Evolutionary conservation across 371 early-diverging fungal genomes (phyloP).

Genomic region (Mortierella sp.): DNA sequence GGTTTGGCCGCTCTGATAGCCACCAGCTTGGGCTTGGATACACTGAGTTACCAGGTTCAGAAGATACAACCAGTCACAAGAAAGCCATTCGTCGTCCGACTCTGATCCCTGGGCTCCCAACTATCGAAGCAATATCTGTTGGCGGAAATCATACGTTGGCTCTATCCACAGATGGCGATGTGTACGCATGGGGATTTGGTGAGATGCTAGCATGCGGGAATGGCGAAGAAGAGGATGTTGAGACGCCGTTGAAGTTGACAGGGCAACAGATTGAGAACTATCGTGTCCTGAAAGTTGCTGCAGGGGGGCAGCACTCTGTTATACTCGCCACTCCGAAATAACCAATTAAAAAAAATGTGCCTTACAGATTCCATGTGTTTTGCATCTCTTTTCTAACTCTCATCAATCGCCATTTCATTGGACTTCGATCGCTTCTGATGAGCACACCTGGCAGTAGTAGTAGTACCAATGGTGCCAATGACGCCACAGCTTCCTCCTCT

Average conservation of each 20-base stretch:
- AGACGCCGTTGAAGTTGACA: constrained; percentile 34
- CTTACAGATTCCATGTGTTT: background rate
- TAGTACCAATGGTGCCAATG: constrained; percentile 1
- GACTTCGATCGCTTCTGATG: constrained; percentile 1
- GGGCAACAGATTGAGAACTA: constrained; percentile 54
- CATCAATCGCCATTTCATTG: background rate
- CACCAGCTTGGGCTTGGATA: constrained; percentile 93
- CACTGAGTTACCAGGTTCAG: constrained; percentile 55
- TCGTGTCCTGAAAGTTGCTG: constrained; percentile 68
- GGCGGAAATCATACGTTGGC: constrained; percentile 94
- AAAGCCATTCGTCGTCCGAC: constrained; percentile 73
- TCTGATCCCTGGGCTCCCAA: constrained; percentile 58
- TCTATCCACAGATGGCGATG: constrained; percentile 72
- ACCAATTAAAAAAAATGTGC: background rate
- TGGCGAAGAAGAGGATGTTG: constrained; percentile 77
- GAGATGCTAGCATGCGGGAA: constrained; percentile 81
- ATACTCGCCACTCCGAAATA: constrained; percentile 60
- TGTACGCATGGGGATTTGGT: constrained; percentile 95
- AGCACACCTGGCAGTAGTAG: constrained; percentile 5
- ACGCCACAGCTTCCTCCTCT: background rate
- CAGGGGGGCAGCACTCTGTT: constrained; percentile 85
- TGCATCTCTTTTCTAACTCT: background rate
- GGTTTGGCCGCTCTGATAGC: constrained; percentile 93
- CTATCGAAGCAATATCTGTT: constrained; percentile 73
- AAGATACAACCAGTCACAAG: constrained; percentile 61